A percentile compares a stretch with the other conserved stretches of the same genome.
phyloP scores from a whole-genome alignment of 768 basidiomycete species.

The Russula abietina region DNA sequence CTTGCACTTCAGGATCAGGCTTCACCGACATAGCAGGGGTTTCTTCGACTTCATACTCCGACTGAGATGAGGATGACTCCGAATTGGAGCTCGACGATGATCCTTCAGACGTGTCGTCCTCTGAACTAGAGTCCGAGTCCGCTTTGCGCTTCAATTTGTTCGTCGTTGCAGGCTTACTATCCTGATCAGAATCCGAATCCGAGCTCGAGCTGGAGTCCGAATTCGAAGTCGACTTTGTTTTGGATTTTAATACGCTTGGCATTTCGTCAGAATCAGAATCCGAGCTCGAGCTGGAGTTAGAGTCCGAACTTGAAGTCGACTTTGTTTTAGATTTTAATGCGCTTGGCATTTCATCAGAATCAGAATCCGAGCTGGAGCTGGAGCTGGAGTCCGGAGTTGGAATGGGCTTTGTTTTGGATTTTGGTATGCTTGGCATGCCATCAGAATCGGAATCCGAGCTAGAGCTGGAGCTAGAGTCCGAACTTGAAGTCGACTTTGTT shows the following conservation, averaged over 20 bases:
- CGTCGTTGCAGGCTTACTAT: conserved; percentile 23
- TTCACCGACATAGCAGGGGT: neutral
- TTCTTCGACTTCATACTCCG: conserved; percentile 15
- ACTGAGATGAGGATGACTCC: conserved; percentile 25
- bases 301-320: conserved; percentile 26
- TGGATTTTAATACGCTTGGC: conserved; percentile 4
- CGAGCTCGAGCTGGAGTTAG: conserved; percentile 24
- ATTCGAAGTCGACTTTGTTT: conserved; percentile 23
- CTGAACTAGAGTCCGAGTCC: conserved; percentile 26
- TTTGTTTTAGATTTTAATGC: conserved; percentile 13
- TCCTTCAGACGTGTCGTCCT: conserved; percentile 8
- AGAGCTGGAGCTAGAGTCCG: conserved; percentile 26
- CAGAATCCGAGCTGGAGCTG: conserved; percentile 9
- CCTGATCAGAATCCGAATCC: conserved; percentile 11
- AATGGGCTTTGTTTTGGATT: conserved; percentile 16
- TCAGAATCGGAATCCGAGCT: conserved; percentile 4
- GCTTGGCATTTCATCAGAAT: conserved; percentile 1
- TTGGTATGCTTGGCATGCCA: conserved; percentile 2
- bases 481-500: conserved; percentile 24
- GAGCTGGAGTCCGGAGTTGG: conserved; percentile 28
- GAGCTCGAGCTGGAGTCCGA: conserved; percentile 26
- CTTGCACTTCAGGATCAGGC: conserved; percentile 1
- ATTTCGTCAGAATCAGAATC: neutral
- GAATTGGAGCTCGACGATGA: conserved; percentile 10
- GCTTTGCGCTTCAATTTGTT: neutral